phyloP scores from a whole-genome alignment of 73 alveolate species.

The Durusdinium trenchii region DNA sequence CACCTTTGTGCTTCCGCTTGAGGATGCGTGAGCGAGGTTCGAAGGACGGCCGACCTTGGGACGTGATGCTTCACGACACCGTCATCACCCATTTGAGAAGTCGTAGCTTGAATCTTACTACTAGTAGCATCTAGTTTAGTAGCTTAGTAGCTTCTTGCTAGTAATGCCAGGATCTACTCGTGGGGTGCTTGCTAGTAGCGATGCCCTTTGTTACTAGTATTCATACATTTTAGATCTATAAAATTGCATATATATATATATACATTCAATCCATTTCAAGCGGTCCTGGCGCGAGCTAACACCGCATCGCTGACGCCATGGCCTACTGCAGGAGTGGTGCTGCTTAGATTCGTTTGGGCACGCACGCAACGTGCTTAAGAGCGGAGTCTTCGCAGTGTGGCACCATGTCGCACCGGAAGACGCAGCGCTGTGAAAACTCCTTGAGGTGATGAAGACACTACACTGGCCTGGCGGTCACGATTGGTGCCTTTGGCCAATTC shows the following conservation, averaged over 20 bases:
- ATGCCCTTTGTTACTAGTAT: too few relatives aligned
- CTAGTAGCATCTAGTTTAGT: too few relatives aligned
- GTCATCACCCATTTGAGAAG: too few relatives aligned
- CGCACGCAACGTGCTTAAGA: slow-evolving; percentile 31
- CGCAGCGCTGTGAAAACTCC: neutral
- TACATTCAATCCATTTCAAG: neutral
- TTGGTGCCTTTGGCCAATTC: slow-evolving; percentile 68
- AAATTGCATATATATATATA: neutral
- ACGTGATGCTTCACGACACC: neutral
- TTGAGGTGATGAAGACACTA: slow-evolving; percentile 81
- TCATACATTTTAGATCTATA: too few relatives aligned
- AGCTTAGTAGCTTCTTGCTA: too few relatives aligned
- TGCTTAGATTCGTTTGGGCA: slow-evolving; percentile 88
- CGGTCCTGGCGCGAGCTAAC: neutral
- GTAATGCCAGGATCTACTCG: too few relatives aligned
- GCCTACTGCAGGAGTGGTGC: slow-evolving; percentile 61
- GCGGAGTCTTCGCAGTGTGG: too few relatives aligned
- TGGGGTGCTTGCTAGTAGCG: too few relatives aligned
- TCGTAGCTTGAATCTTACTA: too few relatives aligned
- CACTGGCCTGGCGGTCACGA: slow-evolving; percentile 88
- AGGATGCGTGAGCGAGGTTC: slow-evolving; percentile 78
- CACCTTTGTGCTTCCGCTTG: slow-evolving; percentile 69
- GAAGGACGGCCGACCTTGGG: slow-evolving; percentile 14
- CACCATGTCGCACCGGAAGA: neutral
- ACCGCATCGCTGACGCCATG: neutral